These are phyloP conservation scores for Ophioceras dolichostomum DNA, from an alignment of 2,329 filamentous ascomycete species.

Conservation along the genomic window DNA sequence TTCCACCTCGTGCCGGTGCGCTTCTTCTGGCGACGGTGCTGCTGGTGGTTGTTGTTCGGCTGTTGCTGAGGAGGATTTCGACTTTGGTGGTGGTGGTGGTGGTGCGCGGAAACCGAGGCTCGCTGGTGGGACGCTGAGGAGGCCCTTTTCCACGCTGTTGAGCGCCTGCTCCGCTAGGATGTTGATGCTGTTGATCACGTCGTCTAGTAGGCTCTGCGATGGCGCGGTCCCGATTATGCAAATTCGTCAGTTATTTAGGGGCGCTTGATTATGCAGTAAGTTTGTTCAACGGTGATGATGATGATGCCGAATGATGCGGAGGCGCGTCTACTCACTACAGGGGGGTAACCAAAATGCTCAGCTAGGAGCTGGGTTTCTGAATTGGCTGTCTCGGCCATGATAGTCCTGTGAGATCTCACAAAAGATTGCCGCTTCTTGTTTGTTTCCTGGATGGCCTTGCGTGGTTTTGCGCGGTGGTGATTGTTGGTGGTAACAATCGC, in stretches of 20 bases:
- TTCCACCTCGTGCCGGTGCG: conserved; percentile 62
- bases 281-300: too few species aligned
- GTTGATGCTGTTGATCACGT: conserved; percentile 95
- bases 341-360: conserved; percentile 92
- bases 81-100: conserved; percentile 24
- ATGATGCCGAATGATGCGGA: too few species aligned
- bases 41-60: not conserved
- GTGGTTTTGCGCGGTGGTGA: too few species aligned
- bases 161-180: conserved; percentile 84
- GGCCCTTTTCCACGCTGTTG: conserved; percentile 73
- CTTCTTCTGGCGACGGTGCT: conserved; percentile 23
- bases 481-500: too few species aligned
- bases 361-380: conserved; percentile 64
- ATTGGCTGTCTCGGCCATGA: conserved; percentile 14
- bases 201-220: conserved; percentile 83
- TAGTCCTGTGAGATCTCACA: too few species aligned
- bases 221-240: too few species aligned
- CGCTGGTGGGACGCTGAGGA: conserved; percentile 60
- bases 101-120: conserved; percentile 62
- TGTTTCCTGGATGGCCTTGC: too few species aligned
- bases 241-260: too few species aligned
- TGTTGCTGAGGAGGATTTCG: not conserved
- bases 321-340: conserved; percentile 62
- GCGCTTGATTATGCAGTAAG: too few species aligned
- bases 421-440: too few species aligned